Conservation (phyloP, 345 rosid genomes). For the Gossypium sturtianum region DNA sequence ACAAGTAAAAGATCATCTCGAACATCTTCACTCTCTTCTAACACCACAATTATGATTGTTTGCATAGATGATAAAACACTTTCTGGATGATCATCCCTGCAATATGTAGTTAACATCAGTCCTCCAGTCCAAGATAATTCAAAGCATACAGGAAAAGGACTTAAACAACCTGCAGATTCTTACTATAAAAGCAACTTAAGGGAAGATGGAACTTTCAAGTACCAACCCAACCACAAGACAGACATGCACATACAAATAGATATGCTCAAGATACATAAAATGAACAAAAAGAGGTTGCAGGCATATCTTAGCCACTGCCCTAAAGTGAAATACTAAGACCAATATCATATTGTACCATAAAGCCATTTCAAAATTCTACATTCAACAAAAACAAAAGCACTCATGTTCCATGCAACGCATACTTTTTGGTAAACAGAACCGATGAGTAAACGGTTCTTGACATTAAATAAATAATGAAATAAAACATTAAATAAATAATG, state of each 20-base stretch:
- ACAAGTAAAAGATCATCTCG: slow-evolving; percentile 67
- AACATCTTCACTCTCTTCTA: slow-evolving; percentile 94
- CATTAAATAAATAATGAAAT: slow-evolving; percentile 26
- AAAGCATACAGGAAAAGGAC: neutral
- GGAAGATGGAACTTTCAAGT: neutral
- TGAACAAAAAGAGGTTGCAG: neutral
- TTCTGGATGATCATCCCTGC: slow-evolving; percentile 96
- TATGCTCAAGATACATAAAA: neutral
- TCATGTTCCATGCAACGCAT: neutral
- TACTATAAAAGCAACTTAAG: neutral
- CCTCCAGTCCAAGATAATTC: neutral
- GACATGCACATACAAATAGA: neutral
- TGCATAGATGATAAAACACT: slow-evolving; percentile 85
- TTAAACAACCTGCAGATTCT: neutral
- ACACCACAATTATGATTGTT: slow-evolving; percentile 71
- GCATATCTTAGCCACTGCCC: neutral
- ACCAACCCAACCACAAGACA: neutral
- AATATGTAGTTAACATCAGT: neutral
- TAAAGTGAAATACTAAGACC: neutral
- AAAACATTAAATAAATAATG: neutral
- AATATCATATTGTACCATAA: neutral
- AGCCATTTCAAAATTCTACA: slow-evolving; percentile 2
- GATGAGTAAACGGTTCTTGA: slow-evolving; percentile 37
- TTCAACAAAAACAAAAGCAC: neutral
- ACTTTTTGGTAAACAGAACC: neutral